These are phyloP conservation scores for Penicillium crustosum DNA, from an alignment of 2,329 filamentous ascomycete genomes.

Conservation along the genomic window DNA sequence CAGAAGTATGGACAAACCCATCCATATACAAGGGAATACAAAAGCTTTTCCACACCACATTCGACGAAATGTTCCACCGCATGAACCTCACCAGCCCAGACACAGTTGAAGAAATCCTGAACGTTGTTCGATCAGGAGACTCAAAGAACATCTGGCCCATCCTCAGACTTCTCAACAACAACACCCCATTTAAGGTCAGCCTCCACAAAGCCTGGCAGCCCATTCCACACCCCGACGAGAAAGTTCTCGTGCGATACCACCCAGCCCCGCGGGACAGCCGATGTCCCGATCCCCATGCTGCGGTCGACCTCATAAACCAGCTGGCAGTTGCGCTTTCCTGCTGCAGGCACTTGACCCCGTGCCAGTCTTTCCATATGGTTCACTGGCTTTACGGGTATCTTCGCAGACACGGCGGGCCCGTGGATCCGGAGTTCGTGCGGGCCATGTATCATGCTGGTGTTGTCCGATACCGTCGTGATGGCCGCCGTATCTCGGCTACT, in stretches of 20 bases:
- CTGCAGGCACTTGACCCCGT: slow-evolving; percentile 37
- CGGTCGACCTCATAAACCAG: slow-evolving; percentile 46
- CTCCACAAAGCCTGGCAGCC: slow-evolving; percentile 34
- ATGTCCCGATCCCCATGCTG: slow-evolving; percentile 36
- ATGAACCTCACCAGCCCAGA: slow-evolving; percentile 37
- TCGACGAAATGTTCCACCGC: slow-evolving; percentile 33
- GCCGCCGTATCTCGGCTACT: slow-evolving; percentile 32
- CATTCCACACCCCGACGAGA: slow-evolving; percentile 25
- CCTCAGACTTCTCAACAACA: slow-evolving; percentile 36
- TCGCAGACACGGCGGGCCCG: slow-evolving; percentile 41
- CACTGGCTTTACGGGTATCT: slow-evolving; percentile 51
- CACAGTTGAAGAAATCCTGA: slow-evolving; percentile 34
- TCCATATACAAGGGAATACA: slow-evolving; percentile 29
- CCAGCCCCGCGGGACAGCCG: slow-evolving; percentile 18
- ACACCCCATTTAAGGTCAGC: slow-evolving; percentile 41
- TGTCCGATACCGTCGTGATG: slow-evolving; percentile 43
- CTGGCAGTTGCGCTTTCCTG: slow-evolving; percentile 48
- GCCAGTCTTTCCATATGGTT: slow-evolving; percentile 48
- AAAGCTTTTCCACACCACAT: slow-evolving; percentile 28
- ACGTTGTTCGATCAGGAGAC: slow-evolving; percentile 33
- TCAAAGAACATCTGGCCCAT: slow-evolving; percentile 29
- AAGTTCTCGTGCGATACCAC: slow-evolving; percentile 30
- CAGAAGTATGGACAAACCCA: slow-evolving; percentile 30
- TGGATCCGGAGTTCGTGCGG: slow-evolving; percentile 46
- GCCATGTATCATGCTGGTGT: slow-evolving; percentile 54